phyloP scores from a whole-genome alignment of 2,329 filamentous ascomycete genomes.

The Fusarium odoratissimum region DNA sequence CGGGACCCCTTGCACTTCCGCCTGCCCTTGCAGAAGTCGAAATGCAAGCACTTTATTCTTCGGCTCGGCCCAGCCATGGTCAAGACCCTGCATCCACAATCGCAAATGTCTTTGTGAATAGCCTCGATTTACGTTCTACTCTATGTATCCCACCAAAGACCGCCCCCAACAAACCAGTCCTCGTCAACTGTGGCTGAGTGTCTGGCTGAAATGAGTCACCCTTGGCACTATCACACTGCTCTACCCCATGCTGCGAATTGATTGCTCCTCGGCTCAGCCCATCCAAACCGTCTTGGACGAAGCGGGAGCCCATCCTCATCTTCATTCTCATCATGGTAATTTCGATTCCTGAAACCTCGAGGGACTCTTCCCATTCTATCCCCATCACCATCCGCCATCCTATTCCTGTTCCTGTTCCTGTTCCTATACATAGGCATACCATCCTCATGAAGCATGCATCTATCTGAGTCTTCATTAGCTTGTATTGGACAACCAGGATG shows the following conservation, averaged over 20 bases:
- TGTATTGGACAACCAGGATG: slow-evolving; percentile 32
- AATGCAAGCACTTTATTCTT: slow-evolving; percentile 29
- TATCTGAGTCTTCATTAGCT: slow-evolving; percentile 13
- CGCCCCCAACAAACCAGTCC: neutral
- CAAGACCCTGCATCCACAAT: neutral
- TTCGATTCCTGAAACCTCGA: neutral
- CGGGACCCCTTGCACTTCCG: slow-evolving; percentile 38
- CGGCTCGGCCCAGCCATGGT: slow-evolving; percentile 15
- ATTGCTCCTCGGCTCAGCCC: slow-evolving; percentile 29
- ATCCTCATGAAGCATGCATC: slow-evolving; percentile 32
- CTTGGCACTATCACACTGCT: slow-evolving; percentile 11
- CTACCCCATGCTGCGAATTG: slow-evolving; percentile 37
- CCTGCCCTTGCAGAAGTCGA: slow-evolving; percentile 13
- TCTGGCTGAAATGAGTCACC: neutral
- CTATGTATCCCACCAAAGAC: neutral
- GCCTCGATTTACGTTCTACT: slow-evolving; percentile 1
- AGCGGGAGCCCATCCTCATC: neutral
- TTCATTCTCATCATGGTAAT: neutral
- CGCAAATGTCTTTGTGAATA: slow-evolving; percentile 14
- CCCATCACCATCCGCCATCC: neutral
- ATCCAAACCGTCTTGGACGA: slow-evolving; percentile 24
- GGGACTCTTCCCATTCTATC: neutral
- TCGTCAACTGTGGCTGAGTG: neutral
- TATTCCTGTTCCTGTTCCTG: neutral
- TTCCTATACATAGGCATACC: neutral